Conservation (phyloP, 2,329 filamentous ascomycete genomes). For the Arthrinium phaeospermum region DNA sequence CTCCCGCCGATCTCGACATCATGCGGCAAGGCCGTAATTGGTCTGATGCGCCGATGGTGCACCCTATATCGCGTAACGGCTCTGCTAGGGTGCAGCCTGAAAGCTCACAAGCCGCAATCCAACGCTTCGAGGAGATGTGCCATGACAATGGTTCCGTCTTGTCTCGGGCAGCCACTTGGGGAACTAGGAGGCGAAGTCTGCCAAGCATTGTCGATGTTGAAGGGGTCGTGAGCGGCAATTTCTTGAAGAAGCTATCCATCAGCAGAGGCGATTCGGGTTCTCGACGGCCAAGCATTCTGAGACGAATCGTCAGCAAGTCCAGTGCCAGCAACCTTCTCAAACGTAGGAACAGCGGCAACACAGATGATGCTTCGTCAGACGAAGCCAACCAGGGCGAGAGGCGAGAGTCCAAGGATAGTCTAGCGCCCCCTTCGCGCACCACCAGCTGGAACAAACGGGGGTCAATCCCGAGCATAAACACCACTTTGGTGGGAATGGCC, state of each 20-base stretch:
- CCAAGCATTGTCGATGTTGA: constrained; percentile 65
- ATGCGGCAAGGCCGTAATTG: constrained; percentile 55
- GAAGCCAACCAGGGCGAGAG: constrained; percentile 33
- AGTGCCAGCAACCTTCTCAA: constrained; percentile 48
- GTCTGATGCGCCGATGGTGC: constrained; percentile 54
- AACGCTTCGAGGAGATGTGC: constrained; percentile 56
- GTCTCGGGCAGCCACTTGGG: constrained; percentile 71
- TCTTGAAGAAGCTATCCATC: constrained; percentile 67
- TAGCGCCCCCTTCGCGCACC: constrained; percentile 57
- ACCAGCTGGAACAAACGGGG: constrained; percentile 59
- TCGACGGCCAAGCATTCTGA: constrained; percentile 58
- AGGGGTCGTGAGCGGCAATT: constrained; percentile 62
- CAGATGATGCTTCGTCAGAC: constrained; percentile 19
- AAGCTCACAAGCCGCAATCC: constrained; percentile 60
- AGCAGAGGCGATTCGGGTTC: constrained; percentile 47
- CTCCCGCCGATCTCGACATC: constrained; percentile 53
- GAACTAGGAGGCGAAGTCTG: constrained; percentile 69
- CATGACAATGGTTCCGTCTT: constrained; percentile 63
- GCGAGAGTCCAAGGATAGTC: constrained; percentile 52
- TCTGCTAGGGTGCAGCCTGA: constrained; percentile 47
- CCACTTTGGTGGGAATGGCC: constrained; percentile 61
- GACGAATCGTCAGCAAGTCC: constrained; percentile 56
- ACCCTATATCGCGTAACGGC: constrained; percentile 46
- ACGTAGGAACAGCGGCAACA: constrained; percentile 32
- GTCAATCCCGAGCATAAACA: constrained; percentile 62